A percentile compares a stretch with the other conserved stretches of the same genome.
Evolutionary conservation across 257 asterid species (phyloP).

Genomic region (Solanum paucissectum): DNA sequence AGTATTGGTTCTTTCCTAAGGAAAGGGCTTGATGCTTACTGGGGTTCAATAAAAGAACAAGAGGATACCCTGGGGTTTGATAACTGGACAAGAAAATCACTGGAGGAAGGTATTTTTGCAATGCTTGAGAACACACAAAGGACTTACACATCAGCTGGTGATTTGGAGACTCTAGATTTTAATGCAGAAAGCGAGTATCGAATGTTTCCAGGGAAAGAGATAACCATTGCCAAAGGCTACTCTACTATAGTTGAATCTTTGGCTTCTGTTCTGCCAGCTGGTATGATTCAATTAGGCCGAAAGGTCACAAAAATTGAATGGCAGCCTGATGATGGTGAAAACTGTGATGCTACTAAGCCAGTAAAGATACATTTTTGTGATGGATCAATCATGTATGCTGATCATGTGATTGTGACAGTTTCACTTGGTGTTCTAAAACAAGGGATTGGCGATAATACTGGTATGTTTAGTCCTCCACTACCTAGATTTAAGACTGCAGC

Average conservation of each 20-base stretch:
- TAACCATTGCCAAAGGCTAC: conserved; percentile 70
- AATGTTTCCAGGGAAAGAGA: conserved; percentile 72
- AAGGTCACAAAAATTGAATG: conserved; percentile 54
- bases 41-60: conserved; percentile 13
- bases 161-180: conserved; percentile 48
- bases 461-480: conserved; percentile 51
- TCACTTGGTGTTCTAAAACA: conserved; percentile 72
- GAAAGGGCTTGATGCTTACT: conserved; percentile 46
- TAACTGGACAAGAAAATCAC: conserved; percentile 37
- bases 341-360: conserved; percentile 23
- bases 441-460: conserved; percentile 31
- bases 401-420: conserved; percentile 75
- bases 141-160: conserved; percentile 70
- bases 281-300: conserved; percentile 47
- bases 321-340: conserved; percentile 18
- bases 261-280: conserved; percentile 64
- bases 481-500: conserved; percentile 53
- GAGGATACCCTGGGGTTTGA: conserved; percentile 9
- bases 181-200: conserved; percentile 65
- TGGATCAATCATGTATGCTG: conserved; percentile 49
- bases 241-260: conserved; percentile 42
- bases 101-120: conserved; percentile 48
- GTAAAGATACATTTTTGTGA: conserved; percentile 62
- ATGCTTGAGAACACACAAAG: conserved; percentile 78
- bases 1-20: conserved; percentile 55